Evolutionary conservation across 139 green algal species (phyloP), one percentile per base, ranked within the genome.

Genomic region (Micromonas commoda): DNA sequence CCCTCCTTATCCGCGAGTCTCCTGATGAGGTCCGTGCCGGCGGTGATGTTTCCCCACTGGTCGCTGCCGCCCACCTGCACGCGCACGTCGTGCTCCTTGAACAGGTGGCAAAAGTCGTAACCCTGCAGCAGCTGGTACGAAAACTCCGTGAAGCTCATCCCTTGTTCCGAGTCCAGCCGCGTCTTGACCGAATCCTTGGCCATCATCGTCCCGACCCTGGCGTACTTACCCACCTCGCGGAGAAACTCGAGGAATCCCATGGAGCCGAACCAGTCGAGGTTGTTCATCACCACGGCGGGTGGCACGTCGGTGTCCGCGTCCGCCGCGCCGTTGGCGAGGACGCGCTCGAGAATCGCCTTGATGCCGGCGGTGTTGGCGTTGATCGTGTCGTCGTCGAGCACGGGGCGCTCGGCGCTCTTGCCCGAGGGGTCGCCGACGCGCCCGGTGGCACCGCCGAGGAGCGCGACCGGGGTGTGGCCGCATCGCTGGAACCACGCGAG

Each of bases 21-120:
- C 26, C 91, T 79, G 26, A 95, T 83, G 38, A 98, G 87, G 72
- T 97, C 94, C 0, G 92, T 96, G 32, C 91, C 90, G 0, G 93
- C 91, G 1, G 88, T 94, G 85, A 98, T 98, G 91, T 99, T 99
- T 63, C 95, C 95, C 94, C 92, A 97, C 85, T 99, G 95, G 85
- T 98, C 95, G 73, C 87, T 93, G 52, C 95, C 95, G 32, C 95
- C 94, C 19, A 97, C 84, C 84, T 98, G 91, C 73, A 97, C 89
- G 2, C 85, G 80, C 28, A 97, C 91, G 31, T 88, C 89, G 24
- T 94, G 82, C 32, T 94, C 75, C 32, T 77, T 74, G 72, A 84
- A 86, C 74, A 98, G 82, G 83, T 98, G 93, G 78, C 97, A 91
- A 85, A 98, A 98, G 86, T 98, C 95, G 79, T 97, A 98, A 4